Evolutionary conservation across 2,329 filamentous ascomycete genomes (phyloP).

Genomic region (Fusarium haematococcum): DNA sequence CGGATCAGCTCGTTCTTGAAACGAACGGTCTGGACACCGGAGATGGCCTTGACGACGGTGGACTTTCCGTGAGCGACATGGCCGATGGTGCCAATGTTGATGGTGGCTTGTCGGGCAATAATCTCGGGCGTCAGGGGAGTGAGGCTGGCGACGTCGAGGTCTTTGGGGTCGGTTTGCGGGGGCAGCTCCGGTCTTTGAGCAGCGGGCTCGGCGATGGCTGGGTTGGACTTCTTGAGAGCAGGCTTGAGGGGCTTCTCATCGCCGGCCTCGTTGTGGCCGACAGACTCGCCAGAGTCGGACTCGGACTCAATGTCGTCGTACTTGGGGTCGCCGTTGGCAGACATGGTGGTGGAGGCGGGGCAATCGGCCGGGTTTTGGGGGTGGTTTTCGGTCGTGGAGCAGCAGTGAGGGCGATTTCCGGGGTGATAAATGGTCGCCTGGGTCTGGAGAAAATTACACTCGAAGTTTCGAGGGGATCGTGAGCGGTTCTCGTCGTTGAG

Average conservation of each 20-base stretch:
- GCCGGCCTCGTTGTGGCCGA: conserved; percentile 67
- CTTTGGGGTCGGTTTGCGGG: conserved; percentile 91
- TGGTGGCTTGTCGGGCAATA: conserved; percentile 96
- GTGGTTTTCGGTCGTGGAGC: conserved; percentile 36
- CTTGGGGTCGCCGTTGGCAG: conserved; percentile 70
- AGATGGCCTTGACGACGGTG: conserved; percentile 99
- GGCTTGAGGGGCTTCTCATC: conserved; percentile 82
- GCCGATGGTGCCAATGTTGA: conserved; percentile 98
- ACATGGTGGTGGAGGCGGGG: conserved; percentile 59
- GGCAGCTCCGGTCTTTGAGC: conserved; percentile 70
- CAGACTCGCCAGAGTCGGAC: conserved; percentile 73
- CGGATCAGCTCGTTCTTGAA: conserved; percentile 99
- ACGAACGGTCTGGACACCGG: conserved; percentile 96
- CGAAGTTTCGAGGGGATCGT: conserved; percentile 24
- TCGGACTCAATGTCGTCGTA: conserved; percentile 82
- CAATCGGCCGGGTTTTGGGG: conserved; percentile 39
- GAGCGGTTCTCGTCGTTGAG: conserved; percentile 34
- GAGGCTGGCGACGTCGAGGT: conserved; percentile 84
- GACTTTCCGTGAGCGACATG: conserved; percentile 99
- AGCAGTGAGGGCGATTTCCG: conserved; percentile 22
- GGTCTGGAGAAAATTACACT: conserved; percentile 37
- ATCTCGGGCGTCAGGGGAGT: conserved; percentile 94
- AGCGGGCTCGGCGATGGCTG: conserved; percentile 67
- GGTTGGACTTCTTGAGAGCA: conserved; percentile 80
- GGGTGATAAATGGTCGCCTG: conserved; percentile 20